These are phyloP conservation scores for Clarireedia hainanense DNA, from an alignment of 2,329 filamentous ascomycete species.

Conservation along the genomic window DNA sequence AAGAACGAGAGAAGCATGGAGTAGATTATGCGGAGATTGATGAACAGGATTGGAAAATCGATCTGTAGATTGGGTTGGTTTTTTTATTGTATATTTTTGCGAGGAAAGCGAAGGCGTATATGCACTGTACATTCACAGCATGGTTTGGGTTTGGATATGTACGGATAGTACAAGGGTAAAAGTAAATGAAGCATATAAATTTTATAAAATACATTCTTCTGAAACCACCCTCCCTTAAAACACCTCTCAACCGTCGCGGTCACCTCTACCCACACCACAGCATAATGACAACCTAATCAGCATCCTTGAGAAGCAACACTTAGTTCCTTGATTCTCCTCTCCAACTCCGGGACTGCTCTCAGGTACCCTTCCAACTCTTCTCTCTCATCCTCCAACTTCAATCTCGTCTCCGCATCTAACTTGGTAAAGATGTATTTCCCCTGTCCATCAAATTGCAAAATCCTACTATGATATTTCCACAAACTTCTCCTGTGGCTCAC, in stretches of 20 bases:
- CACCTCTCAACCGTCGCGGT: neutral
- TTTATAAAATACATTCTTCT: too few relatives aligned
- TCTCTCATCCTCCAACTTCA: slow-evolving; percentile 90
- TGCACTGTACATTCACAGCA: neutral
- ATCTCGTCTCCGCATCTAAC: slow-evolving; percentile 76
- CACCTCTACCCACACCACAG: neutral
- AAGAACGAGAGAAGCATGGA: neutral
- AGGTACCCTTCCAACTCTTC: slow-evolving; percentile 86
- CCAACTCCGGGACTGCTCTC: slow-evolving; percentile 77
- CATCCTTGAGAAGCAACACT: slow-evolving; percentile 30
- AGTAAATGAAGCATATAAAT: too few relatives aligned
- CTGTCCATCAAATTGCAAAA: slow-evolving; percentile 94
- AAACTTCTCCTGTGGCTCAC: slow-evolving; percentile 84
- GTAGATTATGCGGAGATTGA: neutral
- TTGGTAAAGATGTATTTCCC: slow-evolving; percentile 84
- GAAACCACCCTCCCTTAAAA: neutral
- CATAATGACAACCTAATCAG: neutral
- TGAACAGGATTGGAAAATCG: neutral
- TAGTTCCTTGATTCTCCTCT: slow-evolving; percentile 77
- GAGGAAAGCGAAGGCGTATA: too few relatives aligned
- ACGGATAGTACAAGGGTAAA: too few relatives aligned
- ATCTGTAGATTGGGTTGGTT: neutral
- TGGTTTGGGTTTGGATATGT: neutral
- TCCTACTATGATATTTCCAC: slow-evolving; percentile 94
- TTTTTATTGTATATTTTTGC: neutral